Evolutionary conservation across 179 eudicot genomes (phyloP), one percentile per base, ranked within the genome.

Genomic region (Corrigiola litoralis): DNA sequence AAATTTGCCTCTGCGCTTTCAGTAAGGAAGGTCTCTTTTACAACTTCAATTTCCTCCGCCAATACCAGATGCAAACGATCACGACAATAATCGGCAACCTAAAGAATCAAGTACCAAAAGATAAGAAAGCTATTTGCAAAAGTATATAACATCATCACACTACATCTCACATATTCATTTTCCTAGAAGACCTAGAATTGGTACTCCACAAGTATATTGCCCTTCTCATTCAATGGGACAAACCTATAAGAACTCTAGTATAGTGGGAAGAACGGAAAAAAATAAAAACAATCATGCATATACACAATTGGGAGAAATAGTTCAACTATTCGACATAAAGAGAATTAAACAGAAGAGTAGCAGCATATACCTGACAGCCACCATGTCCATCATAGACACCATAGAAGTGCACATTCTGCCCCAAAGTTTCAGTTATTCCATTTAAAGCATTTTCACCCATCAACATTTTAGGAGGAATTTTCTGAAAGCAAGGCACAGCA

Each of bases 381-480:
- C 92, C 92, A 54, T 84, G 92, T 24, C 92, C 92, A 72, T 86
- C 92, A 78, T 84, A 86, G 68, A 86, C 92, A 64, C 87, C 85
- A 72, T 75, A 84, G 31, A 86, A 76, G 68, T 82, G 80, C 38
- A 65, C 77, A 20, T 55, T 60, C 38, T 79, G 84, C 60, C 67
- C 71, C 61, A 76, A 61, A 44, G 65, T 65, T 57, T 80, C 77
- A 56, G 66, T 47, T 9, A 75, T 48, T 55, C 82, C 82, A 67
- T 71, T 76, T 47, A 71, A 61, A 20, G 53, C 48, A 49, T 70
- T 71, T 31, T 25, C 69, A 52, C 68, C 74, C 69, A 54, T 72
- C 65, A 84, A 65, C 80, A 86, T 53, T 55, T 79, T 75, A 31
- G 81, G 47, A 48, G 89, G 92, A 41, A 86, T 59, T 58, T 44